Percentiles rank a stretch among this genome's conserved stretches.
These are phyloP conservation scores for Aspergillus cejpii DNA, from an alignment of 2,329 filamentous ascomycete species.

Conservation along the genomic window DNA sequence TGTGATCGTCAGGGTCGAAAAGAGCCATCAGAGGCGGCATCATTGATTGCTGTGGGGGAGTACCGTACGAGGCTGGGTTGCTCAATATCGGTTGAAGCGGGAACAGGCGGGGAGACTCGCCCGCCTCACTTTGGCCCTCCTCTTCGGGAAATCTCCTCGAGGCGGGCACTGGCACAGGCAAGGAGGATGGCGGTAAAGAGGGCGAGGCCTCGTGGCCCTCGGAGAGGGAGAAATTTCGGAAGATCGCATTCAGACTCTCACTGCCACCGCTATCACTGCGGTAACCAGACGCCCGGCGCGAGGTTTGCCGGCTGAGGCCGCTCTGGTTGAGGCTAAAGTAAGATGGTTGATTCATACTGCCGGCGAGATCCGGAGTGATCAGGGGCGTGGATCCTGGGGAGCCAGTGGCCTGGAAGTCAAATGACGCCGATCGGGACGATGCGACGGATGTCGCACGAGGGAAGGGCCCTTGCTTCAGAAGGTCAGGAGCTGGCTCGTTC, in stretches of 20 bases:
- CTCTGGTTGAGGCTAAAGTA: slow-evolving; percentile 69
- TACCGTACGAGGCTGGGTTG: slow-evolving; percentile 38
- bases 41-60: slow-evolving; percentile 58
- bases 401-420: slow-evolving; percentile 73
- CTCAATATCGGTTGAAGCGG: slow-evolving; percentile 56
- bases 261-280: slow-evolving; percentile 90
- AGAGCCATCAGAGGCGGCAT: slow-evolving; percentile 90
- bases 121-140: slow-evolving; percentile 61
- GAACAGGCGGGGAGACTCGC: slow-evolving; percentile 69
- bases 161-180: slow-evolving; percentile 29
- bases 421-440: slow-evolving; percentile 87
- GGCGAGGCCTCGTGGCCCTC: slow-evolving; percentile 49
- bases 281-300: slow-evolving; percentile 65
- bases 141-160: slow-evolving; percentile 60
- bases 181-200: slow-evolving; percentile 27
- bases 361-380: slow-evolving; percentile 68
- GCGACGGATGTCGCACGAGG: slow-evolving; percentile 75
- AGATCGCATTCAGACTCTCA: slow-evolving; percentile 74
- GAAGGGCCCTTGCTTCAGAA: slow-evolving; percentile 88
- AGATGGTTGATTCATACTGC: slow-evolving; percentile 71
- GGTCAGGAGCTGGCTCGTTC: slow-evolving; percentile 79
- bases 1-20: slow-evolving; percentile 91
- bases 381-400: slow-evolving; percentile 81
- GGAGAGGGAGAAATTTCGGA: slow-evolving; percentile 68
- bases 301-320: slow-evolving; percentile 54